Evolutionary conservation across 2,329 filamentous ascomycete genomes (phyloP), one percentile per base, ranked within the genome.

Genomic region (Colletotrichum gigasporum): DNA sequence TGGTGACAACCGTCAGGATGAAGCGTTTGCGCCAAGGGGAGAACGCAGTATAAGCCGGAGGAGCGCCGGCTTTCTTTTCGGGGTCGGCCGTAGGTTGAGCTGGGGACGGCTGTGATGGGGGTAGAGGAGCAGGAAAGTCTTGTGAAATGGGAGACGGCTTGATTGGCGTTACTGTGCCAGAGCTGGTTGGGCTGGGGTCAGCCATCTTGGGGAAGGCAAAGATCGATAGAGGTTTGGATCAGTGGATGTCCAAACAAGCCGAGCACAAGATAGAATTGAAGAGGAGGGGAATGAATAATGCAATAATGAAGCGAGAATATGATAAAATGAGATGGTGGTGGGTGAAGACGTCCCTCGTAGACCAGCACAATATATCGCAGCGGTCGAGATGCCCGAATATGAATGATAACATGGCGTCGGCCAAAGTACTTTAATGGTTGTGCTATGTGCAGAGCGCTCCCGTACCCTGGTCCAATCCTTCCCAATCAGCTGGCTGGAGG

Each of bases 1-100:
- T 67, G 2, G 78, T 80, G 47, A 80, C 76, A 22, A 80, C 68
- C 20, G 60, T 66, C 5, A 82, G 70, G 32, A 81, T 76, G 52
- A 81, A 75, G 14, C 72, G 71, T 54, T 73, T 73, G 6, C 75
- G 73, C 37, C 72, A 71, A 9, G 72, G 67, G 0, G 76, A 71
- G 48, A 80, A 78, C 1, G 76, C 78, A 5, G 78, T 76, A 64
- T 81, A 82, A 7, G 72, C 69, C 39, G 56, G 48, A 18, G 56
- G 41, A 1, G 56, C 56, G 14, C 56, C 56, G 55, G 58, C 51
- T 11, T 53, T 60, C 50, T 61, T 45, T 39, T 48, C 68, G 20
- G 74, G 72, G 47, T 64, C 61, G 16, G 14, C 16, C 5, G 18
- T 20, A 20, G 32, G n/a, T 24, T 48, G 34, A 11, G 16, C 11